Percentiles rank a stretch among this genome's conserved stretches.
Evolutionary conservation across 768 basidiomycete species (phyloP).

Genomic region (Suillus occidentalis): DNA sequence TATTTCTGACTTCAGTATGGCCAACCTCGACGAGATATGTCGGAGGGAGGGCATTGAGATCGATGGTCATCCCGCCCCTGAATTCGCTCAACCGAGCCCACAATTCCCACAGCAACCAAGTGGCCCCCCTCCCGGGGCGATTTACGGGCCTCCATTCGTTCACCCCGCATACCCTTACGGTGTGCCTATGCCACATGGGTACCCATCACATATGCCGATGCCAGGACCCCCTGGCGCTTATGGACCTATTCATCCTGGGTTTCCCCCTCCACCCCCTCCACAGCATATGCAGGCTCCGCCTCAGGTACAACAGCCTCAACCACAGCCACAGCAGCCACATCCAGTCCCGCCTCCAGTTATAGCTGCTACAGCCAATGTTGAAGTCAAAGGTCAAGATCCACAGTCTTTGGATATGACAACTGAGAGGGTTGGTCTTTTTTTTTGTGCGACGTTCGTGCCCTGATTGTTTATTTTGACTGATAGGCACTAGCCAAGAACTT

Average conservation of each 20-base stretch:
- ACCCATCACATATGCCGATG: slow-evolving; percentile 43
- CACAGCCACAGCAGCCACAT: slow-evolving; percentile 33
- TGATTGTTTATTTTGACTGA: slow-evolving; percentile 13
- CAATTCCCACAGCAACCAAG: slow-evolving; percentile 31
- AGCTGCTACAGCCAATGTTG: slow-evolving; percentile 23
- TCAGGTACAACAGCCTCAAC: slow-evolving; percentile 37
- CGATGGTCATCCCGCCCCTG: slow-evolving; percentile 25
- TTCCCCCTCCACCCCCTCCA: slow-evolving; percentile 41
- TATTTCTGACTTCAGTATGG: slow-evolving; percentile 65
- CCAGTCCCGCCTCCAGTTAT: slow-evolving; percentile 25
- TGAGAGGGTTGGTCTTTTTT: slow-evolving; percentile 45
- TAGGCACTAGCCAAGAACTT: slow-evolving; percentile 76
- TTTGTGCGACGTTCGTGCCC: neutral
- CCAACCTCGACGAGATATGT: slow-evolving; percentile 63
- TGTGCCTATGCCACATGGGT: slow-evolving; percentile 43
- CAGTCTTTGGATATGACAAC: slow-evolving; percentile 78
- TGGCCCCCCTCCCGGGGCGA: slow-evolving; percentile 28
- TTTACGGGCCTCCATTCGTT: slow-evolving; percentile 37
- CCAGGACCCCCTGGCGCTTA: slow-evolving; percentile 44
- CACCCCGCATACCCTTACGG: slow-evolving; percentile 46
- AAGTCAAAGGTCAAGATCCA: slow-evolving; percentile 77
- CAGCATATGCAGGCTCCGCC: slow-evolving; percentile 37
- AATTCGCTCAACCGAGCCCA: slow-evolving; percentile 33
- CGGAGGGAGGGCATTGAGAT: slow-evolving; percentile 68
- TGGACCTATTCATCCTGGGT: slow-evolving; percentile 58